A percentile compares a stretch with the other conserved stretches of the same genome.
Conservation (phyloP, 73 alveolate species). For the Blepharisma stoltei region DNA sequence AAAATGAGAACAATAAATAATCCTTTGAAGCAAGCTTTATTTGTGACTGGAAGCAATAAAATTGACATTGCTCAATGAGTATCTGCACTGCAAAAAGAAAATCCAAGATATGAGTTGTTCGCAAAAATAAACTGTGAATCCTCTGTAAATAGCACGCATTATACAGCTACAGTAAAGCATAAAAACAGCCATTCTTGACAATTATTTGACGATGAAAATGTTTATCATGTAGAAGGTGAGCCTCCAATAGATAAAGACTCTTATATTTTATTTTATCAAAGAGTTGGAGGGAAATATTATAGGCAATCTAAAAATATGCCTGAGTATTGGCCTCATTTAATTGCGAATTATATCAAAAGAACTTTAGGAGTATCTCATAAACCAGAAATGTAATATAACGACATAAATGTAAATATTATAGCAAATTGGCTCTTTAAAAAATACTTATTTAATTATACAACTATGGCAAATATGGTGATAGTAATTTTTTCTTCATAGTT, state of each 20-base stretch:
- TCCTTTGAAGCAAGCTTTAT: constrained; percentile 57
- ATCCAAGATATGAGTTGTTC: constrained; percentile 68
- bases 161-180: constrained; percentile 65
- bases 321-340: constrained; percentile 55
- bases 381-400: too few relatives aligned
- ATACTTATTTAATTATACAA: too few relatives aligned
- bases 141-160: constrained; percentile 64
- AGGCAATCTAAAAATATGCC: constrained; percentile 48
- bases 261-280: constrained; percentile 49
- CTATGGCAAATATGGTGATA: too few relatives aligned
- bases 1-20: constrained; percentile 34
- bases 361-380: too few relatives aligned
- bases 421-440: too few relatives aligned
- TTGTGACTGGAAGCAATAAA: constrained; percentile 71
- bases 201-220: constrained; percentile 42
- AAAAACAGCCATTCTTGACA: constrained; percentile 38
- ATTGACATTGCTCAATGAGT: constrained; percentile 66
- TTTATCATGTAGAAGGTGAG: constrained; percentile 22
- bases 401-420: too few relatives aligned
- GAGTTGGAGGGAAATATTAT: constrained; percentile 45
- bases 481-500: too few relatives aligned
- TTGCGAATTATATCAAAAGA: too few relatives aligned
- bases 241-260: constrained; percentile 36
- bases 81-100: constrained; percentile 57
- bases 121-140: constrained; percentile 77